Evolutionary conservation across 345 rosid species (phyloP), one percentile per base, ranked within the genome.

Genomic region (Citrus mangshanensis): DNA sequence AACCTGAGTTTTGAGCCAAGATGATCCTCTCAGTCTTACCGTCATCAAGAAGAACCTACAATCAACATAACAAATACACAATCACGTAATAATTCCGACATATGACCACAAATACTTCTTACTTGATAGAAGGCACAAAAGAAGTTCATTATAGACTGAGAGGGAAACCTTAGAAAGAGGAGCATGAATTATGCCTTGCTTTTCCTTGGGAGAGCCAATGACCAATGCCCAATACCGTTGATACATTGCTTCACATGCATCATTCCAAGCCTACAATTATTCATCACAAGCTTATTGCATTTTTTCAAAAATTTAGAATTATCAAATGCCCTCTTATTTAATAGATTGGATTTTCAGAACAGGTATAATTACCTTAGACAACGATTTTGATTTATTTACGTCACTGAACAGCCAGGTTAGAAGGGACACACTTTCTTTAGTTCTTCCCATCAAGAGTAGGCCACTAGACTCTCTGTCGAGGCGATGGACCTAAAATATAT

Each of bases 381-480:
- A 84, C 32, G 93, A 84, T 79, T 81, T 82, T 72, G 85, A 80
- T 82, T 82, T 89, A 63, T 85, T 89, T 61, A 71, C 64, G 73
- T 90, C 93, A 74, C 88, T 92, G 79, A 92, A 93, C 77, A 93
- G 83, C 77, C 87, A 88, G 72, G 89, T 94, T 77, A 95, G 97
- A 84, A 77, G 85, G 79, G 81, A 80, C 14, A 87, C 80, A 73
- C 95, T 95, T 85, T 93, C 94, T 87, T 86, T 88, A 46, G 92
- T 88, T 82, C 98, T 87, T 40, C 95, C 98, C 94, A 92, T 82
- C 69, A 95, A 81, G 76, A 92, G 84, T 72, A 95, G 90, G 67
- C 98, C 98, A 51, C 98, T 95, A 79, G 89, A 90, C 85, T 95
- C 98, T 85, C 93, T 87, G 75, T 93, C 98, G 63, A 93, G 95